Percentiles rank a stretch among this genome's conserved stretches.
These are phyloP conservation scores for Neonectria sp. DNA, from an alignment of 2,329 filamentous ascomycete genomes.

Conservation along the genomic window DNA sequence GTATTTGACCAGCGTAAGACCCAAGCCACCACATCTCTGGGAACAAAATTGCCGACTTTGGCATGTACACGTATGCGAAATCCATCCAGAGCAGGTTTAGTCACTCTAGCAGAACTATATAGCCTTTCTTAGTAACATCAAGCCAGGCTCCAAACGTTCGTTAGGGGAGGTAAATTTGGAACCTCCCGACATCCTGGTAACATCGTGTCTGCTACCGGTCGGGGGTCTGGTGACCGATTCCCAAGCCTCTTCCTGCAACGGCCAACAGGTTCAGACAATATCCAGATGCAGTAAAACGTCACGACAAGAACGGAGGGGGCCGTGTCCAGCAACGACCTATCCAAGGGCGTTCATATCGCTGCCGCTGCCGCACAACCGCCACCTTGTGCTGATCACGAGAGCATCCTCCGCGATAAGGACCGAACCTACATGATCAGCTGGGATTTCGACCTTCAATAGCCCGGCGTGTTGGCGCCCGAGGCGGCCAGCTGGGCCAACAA, in stretches of 20 bases:
- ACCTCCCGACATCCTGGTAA: neutral
- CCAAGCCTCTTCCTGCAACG: neutral
- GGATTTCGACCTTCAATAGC: neutral
- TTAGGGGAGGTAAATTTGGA: neutral
- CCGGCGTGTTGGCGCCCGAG: slow-evolving; percentile 1
- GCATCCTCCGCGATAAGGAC: neutral
- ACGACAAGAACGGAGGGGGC: neutral
- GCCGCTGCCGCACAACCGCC: neutral
- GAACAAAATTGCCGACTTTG: neutral
- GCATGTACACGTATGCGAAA: neutral
- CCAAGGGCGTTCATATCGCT: neutral
- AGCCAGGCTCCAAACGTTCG: neutral
- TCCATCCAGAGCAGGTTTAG: neutral
- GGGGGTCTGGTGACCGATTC: neutral
- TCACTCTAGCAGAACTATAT: neutral
- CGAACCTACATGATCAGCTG: neutral
- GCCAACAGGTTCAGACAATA: neutral
- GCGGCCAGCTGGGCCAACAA: neutral
- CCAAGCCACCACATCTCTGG: neutral
- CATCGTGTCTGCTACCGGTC: neutral
- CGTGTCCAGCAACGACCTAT: neutral
- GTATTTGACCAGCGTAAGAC: neutral
- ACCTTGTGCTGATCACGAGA: neutral
- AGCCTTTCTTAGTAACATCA: neutral
- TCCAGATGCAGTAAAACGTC: neutral